Base-by-base conservation (phyloP, 768 basidiomycete genomes). In the Tylopilus balloui region DNA sequence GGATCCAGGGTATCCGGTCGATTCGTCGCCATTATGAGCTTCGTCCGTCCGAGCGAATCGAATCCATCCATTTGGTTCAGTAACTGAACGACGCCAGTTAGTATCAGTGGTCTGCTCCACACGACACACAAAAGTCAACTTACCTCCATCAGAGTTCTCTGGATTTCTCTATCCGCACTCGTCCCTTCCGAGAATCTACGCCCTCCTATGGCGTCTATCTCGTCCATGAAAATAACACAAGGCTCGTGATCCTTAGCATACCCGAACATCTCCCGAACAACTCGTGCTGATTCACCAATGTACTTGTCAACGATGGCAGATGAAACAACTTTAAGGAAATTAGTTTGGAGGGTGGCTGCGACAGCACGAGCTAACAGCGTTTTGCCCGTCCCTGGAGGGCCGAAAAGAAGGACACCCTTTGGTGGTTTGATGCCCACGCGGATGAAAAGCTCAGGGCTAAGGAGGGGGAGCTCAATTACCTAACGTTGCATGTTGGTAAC, bases 61-160 rank as follows among this genome's bases (percentile, higher is more conserved):
- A 99, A 99, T 20, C 96, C 96, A 66, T 99, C 96, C 92, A 99
- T 96, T 71, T 98, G 95, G 64, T 98, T 98, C 27, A 99, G 79
- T 21, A 99, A 76, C 92, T 95, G 59, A 14, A 35, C 24, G n/a
- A 15, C 12, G 17, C 17, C 29, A 17, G 21, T 47, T 15, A 34
- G 35, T 35, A 43, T 42, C 40, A 31, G 17, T 38, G 12, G 15
- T 43, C 25, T 9, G 47, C 38, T 35, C 21, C 12, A 20, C 29
- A 44, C 2, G 17, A 29, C 6, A 29, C 31, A 32, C 27, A 28
- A 17, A 31, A 17, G 23, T 20, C 17, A 17, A 31, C 75, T 31
- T 40, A 86, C 84, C 78, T 99, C 96, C 96, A 99, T 99, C 32
- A 99, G 71, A 19, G 96, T 99, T 56, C 96, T 79, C 69, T 99